Conservation (phyloP, 1,139 yeast species). For the Arxiozyma slooffiae region DNA sequence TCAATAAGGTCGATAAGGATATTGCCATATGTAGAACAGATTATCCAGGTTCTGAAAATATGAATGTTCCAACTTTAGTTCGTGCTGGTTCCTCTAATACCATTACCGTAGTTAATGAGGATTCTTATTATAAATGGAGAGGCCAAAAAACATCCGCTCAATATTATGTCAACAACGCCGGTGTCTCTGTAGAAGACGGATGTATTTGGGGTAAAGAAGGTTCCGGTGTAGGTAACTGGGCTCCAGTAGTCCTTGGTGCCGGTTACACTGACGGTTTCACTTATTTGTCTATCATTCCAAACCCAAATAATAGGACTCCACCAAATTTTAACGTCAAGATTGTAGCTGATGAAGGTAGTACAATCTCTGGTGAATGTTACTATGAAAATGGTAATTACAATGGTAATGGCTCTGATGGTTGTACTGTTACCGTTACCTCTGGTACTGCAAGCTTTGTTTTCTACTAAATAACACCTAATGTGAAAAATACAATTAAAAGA, state of each 20-base stretch:
- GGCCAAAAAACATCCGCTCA: slow-evolving; percentile 85
- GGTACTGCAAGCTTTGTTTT: slow-evolving; percentile 57
- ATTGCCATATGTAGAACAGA: slow-evolving; percentile 95
- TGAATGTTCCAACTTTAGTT: slow-evolving; percentile 86
- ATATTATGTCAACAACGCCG: slow-evolving; percentile 94
- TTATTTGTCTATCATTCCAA: slow-evolving; percentile 87
- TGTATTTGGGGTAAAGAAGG: slow-evolving; percentile 85
- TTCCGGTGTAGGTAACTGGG: slow-evolving; percentile 92
- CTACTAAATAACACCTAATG: slow-evolving; percentile 14
- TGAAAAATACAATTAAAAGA: too few species aligned
- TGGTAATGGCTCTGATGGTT: slow-evolving; percentile 68
- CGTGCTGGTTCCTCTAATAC: slow-evolving; percentile 56
- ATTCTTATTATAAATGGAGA: slow-evolving; percentile 65
- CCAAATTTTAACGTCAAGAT: slow-evolving; percentile 84
- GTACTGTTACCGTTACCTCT: slow-evolving; percentile 80
- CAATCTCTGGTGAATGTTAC: slow-evolving; percentile 65
- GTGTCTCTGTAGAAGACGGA: slow-evolving; percentile 79
- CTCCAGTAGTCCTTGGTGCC: slow-evolving; percentile 92
- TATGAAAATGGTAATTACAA: slow-evolving; percentile 71
- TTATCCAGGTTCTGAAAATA: slow-evolving; percentile 98
- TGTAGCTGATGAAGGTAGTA: slow-evolving; percentile 57
- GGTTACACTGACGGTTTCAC: slow-evolving; percentile 72
- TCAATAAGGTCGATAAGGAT: slow-evolving; percentile 48
- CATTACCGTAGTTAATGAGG: slow-evolving; percentile 71
- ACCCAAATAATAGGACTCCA: slow-evolving; percentile 72